Conservation (phyloP, 192 early-diverging fungal species). For the Phycomyces blakesleeanus region DNA sequence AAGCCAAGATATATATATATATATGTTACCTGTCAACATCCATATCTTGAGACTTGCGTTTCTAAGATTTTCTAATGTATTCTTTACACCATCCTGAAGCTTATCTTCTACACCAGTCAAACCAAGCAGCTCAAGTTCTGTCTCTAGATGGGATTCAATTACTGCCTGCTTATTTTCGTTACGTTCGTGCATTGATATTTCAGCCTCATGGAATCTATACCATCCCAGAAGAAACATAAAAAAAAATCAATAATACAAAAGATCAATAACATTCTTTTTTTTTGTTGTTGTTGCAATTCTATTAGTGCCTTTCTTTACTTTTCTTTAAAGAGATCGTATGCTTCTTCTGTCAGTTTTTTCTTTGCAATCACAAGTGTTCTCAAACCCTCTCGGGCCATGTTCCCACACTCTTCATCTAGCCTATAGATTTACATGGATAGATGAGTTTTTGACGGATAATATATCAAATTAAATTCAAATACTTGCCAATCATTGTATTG, state of each 20-base stretch:
- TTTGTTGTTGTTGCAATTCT: too few species aligned
- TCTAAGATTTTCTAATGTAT: slow-evolving; percentile 81
- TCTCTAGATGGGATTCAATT: slow-evolving; percentile 66
- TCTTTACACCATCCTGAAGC: slow-evolving; percentile 88
- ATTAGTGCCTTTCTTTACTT: too few species aligned
- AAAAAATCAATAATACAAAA: too few species aligned
- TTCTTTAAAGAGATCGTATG: slow-evolving; percentile 60
- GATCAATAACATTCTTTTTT: too few species aligned
- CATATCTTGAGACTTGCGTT: slow-evolving; percentile 92
- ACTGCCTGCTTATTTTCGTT: slow-evolving; percentile 65
- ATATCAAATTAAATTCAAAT: too few species aligned
- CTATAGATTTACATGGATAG: neutral
- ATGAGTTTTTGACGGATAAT: too few species aligned
- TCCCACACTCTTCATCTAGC: slow-evolving; percentile 94
- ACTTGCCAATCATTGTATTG: slow-evolving; percentile 84
- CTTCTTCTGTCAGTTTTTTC: slow-evolving; percentile 72
- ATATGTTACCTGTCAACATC: slow-evolving; percentile 80
- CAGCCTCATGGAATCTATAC: slow-evolving; percentile 65
- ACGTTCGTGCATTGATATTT: slow-evolving; percentile 66
- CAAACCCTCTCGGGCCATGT: slow-evolving; percentile 94
- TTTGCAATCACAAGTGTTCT: slow-evolving; percentile 90
- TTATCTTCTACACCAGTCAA: slow-evolving; percentile 96
- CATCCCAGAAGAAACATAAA: too few species aligned
- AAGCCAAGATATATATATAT: too few species aligned
- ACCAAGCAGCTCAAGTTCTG: slow-evolving; percentile 86